phyloP scores from a whole-genome alignment of 768 basidiomycete genomes.

The Termitomyces sp. region DNA sequence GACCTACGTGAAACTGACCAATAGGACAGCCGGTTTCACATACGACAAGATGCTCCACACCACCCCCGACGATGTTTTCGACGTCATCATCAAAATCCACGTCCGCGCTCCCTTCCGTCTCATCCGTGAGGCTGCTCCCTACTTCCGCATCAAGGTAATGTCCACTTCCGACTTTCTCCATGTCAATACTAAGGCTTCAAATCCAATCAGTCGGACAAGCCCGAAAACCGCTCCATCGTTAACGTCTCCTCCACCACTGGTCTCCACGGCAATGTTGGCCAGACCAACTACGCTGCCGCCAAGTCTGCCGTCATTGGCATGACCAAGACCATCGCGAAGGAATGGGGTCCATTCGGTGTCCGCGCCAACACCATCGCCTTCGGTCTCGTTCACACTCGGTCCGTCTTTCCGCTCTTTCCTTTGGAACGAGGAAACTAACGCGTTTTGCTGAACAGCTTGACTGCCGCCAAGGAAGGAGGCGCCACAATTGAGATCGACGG shows the following conservation, averaged over 20 bases:
- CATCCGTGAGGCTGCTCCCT: slow-evolving; percentile 77
- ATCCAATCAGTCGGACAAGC: slow-evolving; percentile 38
- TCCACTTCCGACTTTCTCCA: background rate
- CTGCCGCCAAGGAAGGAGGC: slow-evolving; percentile 74
- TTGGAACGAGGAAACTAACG: background rate
- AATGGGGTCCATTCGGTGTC: slow-evolving; percentile 81
- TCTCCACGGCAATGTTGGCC: slow-evolving; percentile 83
- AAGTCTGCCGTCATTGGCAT: slow-evolving; percentile 76
- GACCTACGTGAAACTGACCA: background rate
- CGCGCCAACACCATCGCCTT: slow-evolving; percentile 80
- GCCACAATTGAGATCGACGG: slow-evolving; percentile 74
- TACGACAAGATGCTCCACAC: slow-evolving; percentile 88
- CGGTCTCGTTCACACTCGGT: slow-evolving; percentile 76
- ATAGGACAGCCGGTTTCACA: slow-evolving; percentile 58
- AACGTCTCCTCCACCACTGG: slow-evolving; percentile 84
- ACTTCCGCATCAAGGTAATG: slow-evolving; percentile 71
- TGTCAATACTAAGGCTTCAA: background rate
- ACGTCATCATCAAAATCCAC: slow-evolving; percentile 80
- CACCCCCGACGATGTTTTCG: slow-evolving; percentile 76
- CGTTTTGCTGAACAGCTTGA: slow-evolving; percentile 43
- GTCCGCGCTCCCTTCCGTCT: slow-evolving; percentile 84
- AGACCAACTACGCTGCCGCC: slow-evolving; percentile 77
- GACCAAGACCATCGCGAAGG: slow-evolving; percentile 83
- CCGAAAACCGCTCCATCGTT: slow-evolving; percentile 69
- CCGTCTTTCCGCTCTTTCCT: slow-evolving; percentile 5